Conservation (phyloP, 768 basidiomycete species). For the Hygrocybe punicea region DNA sequence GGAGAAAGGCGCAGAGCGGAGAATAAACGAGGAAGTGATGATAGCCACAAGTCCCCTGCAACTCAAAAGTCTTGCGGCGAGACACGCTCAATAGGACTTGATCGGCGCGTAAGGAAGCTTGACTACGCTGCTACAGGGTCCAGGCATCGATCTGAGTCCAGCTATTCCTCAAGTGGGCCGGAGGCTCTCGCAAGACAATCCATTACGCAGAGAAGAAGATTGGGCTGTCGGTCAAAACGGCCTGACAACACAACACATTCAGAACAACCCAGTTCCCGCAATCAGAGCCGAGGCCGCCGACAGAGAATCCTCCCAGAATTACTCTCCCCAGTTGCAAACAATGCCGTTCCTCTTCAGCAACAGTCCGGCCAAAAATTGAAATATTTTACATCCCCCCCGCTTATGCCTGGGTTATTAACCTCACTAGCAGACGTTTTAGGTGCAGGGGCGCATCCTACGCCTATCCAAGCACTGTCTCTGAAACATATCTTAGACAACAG, state of each 20-base stretch:
- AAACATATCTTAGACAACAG: conserved; percentile 52
- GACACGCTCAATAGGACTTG: too few species aligned
- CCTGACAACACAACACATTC: too few species aligned
- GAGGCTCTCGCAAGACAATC: too few species aligned
- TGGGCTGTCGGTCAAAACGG: too few species aligned
- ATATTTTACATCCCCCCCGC: conserved; percentile 62
- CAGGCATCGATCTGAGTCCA: background rate
- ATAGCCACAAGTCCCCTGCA: too few species aligned
- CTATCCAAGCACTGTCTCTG: conserved; percentile 74
- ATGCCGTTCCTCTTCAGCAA: background rate
- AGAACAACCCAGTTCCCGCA: background rate
- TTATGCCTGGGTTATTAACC: conserved; percentile 60
- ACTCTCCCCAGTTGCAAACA: background rate
- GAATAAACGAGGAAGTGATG: too few species aligned
- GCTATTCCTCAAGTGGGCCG: too few species aligned
- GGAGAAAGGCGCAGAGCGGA: too few species aligned
- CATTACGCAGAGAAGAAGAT: too few species aligned
- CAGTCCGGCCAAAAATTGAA: too few species aligned
- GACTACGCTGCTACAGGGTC: background rate
- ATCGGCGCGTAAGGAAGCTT: too few species aligned
- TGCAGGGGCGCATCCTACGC: conserved; percentile 55
- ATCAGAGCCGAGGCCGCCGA: background rate
- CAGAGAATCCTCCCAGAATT: conserved; percentile 1
- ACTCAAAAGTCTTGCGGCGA: too few species aligned
- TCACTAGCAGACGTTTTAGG: conserved; percentile 61